phyloP scores from a whole-genome alignment of 305 asterid species.

The Coffea humblotiana region DNA sequence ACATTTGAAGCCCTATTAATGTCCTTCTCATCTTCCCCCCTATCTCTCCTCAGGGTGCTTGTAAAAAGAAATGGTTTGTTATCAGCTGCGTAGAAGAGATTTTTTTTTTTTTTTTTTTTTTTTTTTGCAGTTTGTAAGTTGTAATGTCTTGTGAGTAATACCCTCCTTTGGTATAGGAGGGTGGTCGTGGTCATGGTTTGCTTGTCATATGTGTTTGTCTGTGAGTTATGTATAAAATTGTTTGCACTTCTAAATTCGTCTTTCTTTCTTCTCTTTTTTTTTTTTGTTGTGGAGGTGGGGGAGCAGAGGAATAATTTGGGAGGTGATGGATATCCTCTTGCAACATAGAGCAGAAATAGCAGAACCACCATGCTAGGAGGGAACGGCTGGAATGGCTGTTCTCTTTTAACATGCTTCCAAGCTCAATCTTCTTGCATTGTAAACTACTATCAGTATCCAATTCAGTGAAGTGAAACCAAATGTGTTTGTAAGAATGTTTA shows the following conservation, averaged over 20 bases:
- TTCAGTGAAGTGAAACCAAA: neutral
- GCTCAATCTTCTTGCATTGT: neutral
- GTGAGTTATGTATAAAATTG: neutral
- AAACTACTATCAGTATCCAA: no score
- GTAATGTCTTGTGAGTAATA: neutral
- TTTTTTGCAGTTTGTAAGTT: neutral
- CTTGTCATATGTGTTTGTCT: neutral
- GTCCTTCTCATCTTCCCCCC: neutral
- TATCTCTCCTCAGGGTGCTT: neutral
- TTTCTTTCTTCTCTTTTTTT: neutral
- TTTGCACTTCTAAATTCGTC: neutral
- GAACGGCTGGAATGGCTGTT: neutral
- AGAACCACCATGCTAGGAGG: neutral
- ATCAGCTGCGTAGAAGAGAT: neutral
- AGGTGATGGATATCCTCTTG: neutral
- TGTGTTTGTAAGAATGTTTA: neutral
- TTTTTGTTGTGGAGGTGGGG: no score
- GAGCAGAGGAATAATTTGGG: neutral
- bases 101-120: neutral
- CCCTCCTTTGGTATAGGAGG: neutral
- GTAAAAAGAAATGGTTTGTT: neutral
- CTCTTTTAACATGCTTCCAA: neutral
- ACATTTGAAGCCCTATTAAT: slow-evolving; percentile 25
- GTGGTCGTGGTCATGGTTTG: neutral
- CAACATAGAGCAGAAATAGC: neutral